These are phyloP conservation scores for Daldinia bambusicola DNA, from an alignment of 495 filamentous ascomycete species.

Conservation along the genomic window DNA sequence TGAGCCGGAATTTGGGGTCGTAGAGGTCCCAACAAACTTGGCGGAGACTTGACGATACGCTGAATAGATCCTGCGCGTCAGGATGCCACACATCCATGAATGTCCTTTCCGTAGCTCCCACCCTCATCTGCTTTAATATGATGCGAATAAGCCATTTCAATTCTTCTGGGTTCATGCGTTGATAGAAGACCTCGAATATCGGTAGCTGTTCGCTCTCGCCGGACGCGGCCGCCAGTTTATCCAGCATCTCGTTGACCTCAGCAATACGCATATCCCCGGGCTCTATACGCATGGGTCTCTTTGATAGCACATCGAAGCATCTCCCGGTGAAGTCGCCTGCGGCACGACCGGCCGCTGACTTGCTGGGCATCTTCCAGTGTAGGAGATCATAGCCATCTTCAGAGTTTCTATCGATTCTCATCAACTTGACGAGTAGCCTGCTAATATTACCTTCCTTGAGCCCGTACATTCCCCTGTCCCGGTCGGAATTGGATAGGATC, in stretches of 20 bases:
- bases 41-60: constrained; percentile 86
- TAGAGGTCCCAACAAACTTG: constrained; percentile 96
- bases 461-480: constrained; percentile 92
- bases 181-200: constrained; percentile 85
- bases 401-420: constrained; percentile 92
- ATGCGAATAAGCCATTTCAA: constrained; percentile 95
- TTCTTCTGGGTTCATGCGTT: constrained; percentile 91
- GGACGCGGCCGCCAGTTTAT: constrained; percentile 75
- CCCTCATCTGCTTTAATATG: constrained; percentile 94
- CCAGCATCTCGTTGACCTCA: constrained; percentile 88
- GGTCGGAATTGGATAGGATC: constrained; percentile 92
- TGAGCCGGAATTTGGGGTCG: constrained; percentile 77
- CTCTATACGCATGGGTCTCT: constrained; percentile 78
- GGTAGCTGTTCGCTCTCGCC: constrained; percentile 85
- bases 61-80: constrained; percentile 89
- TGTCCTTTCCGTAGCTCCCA: constrained; percentile 95
- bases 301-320: constrained; percentile 85
- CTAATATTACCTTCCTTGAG: constrained; percentile 93
- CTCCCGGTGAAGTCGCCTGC: constrained; percentile 93
- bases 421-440: constrained; percentile 85
- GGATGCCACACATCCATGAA: constrained; percentile 93
- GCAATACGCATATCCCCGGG: constrained; percentile 83
- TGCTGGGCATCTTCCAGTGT: constrained; percentile 93
- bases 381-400: constrained; percentile 86
- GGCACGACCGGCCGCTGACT: constrained; percentile 66